Evolutionary conservation across 2,329 filamentous ascomycete genomes (phyloP).

Genomic region (Fusarium hainanense): DNA sequence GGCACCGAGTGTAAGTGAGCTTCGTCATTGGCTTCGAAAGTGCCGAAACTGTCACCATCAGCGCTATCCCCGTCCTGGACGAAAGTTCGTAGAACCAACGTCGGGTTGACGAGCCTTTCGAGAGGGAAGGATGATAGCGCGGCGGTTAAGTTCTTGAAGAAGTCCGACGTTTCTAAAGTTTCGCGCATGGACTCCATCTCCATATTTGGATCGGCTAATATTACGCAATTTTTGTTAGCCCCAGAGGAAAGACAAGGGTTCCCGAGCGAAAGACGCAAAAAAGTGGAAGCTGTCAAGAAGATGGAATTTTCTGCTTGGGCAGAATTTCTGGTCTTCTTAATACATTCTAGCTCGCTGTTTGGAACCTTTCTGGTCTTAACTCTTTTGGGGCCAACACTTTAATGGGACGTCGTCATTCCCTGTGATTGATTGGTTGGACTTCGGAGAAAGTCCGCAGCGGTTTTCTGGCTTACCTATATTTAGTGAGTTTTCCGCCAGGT

Average conservation of each 20-base stretch:
- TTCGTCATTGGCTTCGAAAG: slow-evolving; percentile 1
- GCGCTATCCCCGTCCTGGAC: slow-evolving; percentile 4
- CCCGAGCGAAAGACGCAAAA: background rate
- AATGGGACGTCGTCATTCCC: too few relatives aligned
- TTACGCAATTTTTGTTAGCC: background rate
- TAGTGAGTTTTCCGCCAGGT: background rate
- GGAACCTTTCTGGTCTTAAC: background rate
- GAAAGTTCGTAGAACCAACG: background rate
- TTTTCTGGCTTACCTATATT: background rate
- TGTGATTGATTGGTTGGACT: background rate
- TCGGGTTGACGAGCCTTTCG: background rate
- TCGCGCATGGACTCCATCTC: background rate
- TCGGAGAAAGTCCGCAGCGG: background rate
- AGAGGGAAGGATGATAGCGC: background rate
- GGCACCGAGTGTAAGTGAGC: background rate
- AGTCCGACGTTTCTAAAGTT: background rate
- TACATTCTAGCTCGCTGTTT: background rate
- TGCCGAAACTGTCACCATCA: background rate
- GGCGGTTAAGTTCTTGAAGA: background rate
- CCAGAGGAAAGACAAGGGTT: background rate
- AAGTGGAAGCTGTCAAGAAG: background rate
- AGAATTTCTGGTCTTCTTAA: background rate
- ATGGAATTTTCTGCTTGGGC: background rate
- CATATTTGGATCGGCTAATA: background rate
- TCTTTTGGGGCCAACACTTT: background rate